Percentiles rank a stretch among this genome's conserved stretches.
These are phyloP conservation scores for Erysimum cheiri DNA, from an alignment of 441 rosid species.

Conservation along the genomic window DNA sequence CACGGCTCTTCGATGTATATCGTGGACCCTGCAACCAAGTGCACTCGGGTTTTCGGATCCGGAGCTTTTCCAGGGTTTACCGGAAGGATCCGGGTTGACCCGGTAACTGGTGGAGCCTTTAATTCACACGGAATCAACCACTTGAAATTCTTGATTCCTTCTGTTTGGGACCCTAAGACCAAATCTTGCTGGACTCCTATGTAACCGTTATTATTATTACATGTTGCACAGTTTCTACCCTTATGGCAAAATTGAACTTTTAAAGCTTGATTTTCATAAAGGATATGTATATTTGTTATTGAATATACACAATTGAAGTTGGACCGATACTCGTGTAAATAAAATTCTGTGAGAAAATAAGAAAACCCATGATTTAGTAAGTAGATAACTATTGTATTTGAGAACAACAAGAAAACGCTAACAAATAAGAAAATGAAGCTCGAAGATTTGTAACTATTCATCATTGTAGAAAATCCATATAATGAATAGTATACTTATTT, in stretches of 20 bases:
- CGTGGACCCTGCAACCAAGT: constrained; percentile 49
- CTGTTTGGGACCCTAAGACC: constrained; percentile 24
- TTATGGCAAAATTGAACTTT: constrained; percentile 18
- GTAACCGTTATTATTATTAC: constrained; percentile 32
- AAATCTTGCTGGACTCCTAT: constrained; percentile 49
- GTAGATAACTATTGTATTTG: background rate
- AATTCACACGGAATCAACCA: constrained; percentile 58
- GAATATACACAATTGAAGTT: constrained; percentile 10
- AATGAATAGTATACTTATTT: constrained; percentile 14
- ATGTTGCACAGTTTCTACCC: constrained; percentile 10
- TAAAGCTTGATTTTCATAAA: background rate
- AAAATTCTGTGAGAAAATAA: background rate
- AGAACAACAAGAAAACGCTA: constrained; percentile 1
- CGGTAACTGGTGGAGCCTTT: constrained; percentile 40
- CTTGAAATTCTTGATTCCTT: constrained; percentile 31
- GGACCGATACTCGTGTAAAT: constrained; percentile 10
- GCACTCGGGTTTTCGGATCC: constrained; percentile 53
- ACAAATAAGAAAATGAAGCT: constrained; percentile 8
- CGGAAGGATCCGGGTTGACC: constrained; percentile 52
- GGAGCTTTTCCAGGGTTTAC: constrained; percentile 46
- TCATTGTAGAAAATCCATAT: constrained; percentile 22
- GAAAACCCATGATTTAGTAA: background rate
- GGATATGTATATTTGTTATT: constrained; percentile 19
- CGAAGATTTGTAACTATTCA: constrained; percentile 25
- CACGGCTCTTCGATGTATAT: background rate